phyloP scores from a whole-genome alignment of 108 stramenopile species.

The Skeletonema grethae region DNA sequence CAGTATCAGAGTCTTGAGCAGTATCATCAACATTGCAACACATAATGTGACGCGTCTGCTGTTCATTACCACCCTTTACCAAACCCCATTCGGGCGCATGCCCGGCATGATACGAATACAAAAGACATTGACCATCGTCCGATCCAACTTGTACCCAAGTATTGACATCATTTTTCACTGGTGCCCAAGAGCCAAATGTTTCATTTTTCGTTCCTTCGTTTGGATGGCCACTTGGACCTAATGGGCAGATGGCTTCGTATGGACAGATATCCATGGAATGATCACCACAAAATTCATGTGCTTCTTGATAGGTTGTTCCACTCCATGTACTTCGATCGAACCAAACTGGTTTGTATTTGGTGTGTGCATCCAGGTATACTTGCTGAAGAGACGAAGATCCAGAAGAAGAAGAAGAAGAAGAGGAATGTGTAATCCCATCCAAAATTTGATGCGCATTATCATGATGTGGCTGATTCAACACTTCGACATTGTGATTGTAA shows the following conservation, averaged over 20 bases:
- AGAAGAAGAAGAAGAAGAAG: neutral
- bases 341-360: neutral
- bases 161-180: slow-evolving; percentile 7
- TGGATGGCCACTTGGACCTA: slow-evolving; percentile 3
- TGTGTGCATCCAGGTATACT: neutral
- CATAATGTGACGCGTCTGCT: slow-evolving; percentile 25
- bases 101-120: neutral
- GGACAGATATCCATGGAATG: slow-evolving; percentile 15
- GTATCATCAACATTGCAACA: slow-evolving; percentile 14
- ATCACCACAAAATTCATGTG: neutral
- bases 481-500: neutral
- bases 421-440: neutral
- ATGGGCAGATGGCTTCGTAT: slow-evolving; percentile 16
- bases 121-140: slow-evolving; percentile 10
- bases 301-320: slow-evolving; percentile 7
- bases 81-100: slow-evolving; percentile 18
- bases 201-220: slow-evolving; percentile 10
- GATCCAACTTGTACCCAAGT: slow-evolving; percentile 14
- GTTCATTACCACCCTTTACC: slow-evolving; percentile 16
- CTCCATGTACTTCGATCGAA: slow-evolving; percentile 9
- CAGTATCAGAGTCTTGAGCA: neutral
- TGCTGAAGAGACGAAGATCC: neutral
- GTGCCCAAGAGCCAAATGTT: slow-evolving; percentile 12
- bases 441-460: slow-evolving; percentile 2
- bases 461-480: neutral